phyloP scores from a whole-genome alignment of 1,139 yeast species.

The Suhomyces bokatorum region DNA sequence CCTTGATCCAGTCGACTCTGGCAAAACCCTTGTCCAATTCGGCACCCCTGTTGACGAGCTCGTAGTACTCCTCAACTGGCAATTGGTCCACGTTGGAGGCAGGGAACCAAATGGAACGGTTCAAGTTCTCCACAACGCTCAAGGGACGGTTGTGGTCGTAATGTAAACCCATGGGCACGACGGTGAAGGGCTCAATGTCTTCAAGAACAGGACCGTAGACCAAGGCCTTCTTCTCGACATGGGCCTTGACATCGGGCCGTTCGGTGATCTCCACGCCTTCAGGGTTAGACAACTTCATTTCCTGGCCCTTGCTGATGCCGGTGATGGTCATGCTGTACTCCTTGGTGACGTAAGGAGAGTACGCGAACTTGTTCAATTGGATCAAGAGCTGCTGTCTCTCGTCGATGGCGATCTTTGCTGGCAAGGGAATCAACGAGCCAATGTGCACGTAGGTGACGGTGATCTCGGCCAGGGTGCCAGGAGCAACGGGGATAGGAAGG shows the following conservation, averaged over 20 bases:
- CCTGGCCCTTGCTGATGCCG: slow-evolving; percentile 52
- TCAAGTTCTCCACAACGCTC: slow-evolving; percentile 55
- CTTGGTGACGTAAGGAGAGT: slow-evolving; percentile 62
- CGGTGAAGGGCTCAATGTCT: slow-evolving; percentile 47
- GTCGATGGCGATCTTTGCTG: slow-evolving; percentile 59
- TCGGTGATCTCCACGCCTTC: slow-evolving; percentile 17
- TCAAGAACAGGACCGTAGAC: slow-evolving; percentile 57
- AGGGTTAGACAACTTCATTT: slow-evolving; percentile 37
- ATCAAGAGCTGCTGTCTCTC: slow-evolving; percentile 63
- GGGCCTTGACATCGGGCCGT: slow-evolving; percentile 31
- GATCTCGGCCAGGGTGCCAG: slow-evolving; percentile 54
- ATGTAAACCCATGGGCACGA: slow-evolving; percentile 52
- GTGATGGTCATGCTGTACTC: slow-evolving; percentile 50
- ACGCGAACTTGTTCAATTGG: slow-evolving; percentile 56
- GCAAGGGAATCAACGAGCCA: slow-evolving; percentile 57
- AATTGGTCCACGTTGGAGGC: slow-evolving; percentile 41
- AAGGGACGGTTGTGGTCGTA: slow-evolving; percentile 72
- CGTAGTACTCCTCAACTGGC: slow-evolving; percentile 80
- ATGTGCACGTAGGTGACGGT: slow-evolving; percentile 55
- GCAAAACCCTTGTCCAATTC: slow-evolving; percentile 67
- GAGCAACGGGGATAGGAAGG: slow-evolving; percentile 68
- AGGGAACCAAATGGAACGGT: slow-evolving; percentile 76
- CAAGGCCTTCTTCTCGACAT: slow-evolving; percentile 41
- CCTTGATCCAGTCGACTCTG: slow-evolving; percentile 72
- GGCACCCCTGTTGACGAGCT: slow-evolving; percentile 76